Conservation (phyloP, 768 basidiomycete genomes). For the Mycena indigotica region DNA sequence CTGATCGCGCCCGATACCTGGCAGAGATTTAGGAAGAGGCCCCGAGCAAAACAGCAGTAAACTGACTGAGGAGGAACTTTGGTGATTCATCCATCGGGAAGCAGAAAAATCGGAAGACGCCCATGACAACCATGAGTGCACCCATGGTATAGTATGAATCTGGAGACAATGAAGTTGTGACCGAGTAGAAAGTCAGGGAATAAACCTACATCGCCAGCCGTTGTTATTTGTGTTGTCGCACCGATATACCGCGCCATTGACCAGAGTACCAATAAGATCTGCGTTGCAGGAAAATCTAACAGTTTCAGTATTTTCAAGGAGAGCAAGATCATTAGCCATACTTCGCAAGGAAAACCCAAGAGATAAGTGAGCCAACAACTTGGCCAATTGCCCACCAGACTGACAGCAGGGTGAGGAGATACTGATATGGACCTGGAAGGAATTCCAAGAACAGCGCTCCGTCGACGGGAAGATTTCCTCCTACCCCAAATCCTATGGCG, state of each 20-base stretch:
- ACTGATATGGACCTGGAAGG: slow-evolving; percentile 58
- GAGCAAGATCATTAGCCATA: slow-evolving; percentile 14
- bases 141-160: slow-evolving; percentile 62
- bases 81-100: slow-evolving; percentile 62
- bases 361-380: slow-evolving; percentile 38
- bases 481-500: slow-evolving; percentile 54
- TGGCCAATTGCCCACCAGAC: slow-evolving; percentile 56
- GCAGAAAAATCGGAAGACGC: slow-evolving; percentile 51
- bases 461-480: slow-evolving; percentile 60
- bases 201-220: slow-evolving; percentile 68
- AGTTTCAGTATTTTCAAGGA: background rate
- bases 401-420: slow-evolving; percentile 58
- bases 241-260: slow-evolving; percentile 39
- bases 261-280: slow-evolving; percentile 48
- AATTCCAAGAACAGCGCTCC: slow-evolving; percentile 64
- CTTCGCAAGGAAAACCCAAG: slow-evolving; percentile 58
- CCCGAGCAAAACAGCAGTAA: slow-evolving; percentile 13
- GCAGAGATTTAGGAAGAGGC: background rate
- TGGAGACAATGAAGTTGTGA: too few species aligned
- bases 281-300: slow-evolving; percentile 28
- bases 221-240: slow-evolving; percentile 46
- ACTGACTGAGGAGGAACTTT: slow-evolving; percentile 62
- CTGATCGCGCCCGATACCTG: slow-evolving; percentile 45
- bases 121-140: slow-evolving; percentile 57
- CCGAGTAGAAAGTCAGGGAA: too few species aligned